phyloP scores from a whole-genome alignment of 805 yeast genomes.

The Metschnikowia gruessii region DNA sequence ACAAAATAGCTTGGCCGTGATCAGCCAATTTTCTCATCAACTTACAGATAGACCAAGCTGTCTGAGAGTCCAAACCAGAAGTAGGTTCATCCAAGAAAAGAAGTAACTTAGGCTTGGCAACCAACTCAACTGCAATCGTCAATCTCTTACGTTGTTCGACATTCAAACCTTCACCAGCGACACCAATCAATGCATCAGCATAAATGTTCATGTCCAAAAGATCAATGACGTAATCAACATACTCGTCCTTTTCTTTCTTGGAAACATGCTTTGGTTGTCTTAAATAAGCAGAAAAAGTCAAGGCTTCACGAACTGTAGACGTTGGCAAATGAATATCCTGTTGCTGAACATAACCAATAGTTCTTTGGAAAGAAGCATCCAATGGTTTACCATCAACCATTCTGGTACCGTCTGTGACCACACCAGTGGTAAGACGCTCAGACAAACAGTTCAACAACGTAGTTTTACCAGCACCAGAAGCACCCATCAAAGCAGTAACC shows the following conservation, averaged over 20 bases:
- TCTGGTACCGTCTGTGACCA: conserved; percentile 57
- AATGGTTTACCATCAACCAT: conserved; percentile 66
- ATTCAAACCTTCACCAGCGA: conserved; percentile 56
- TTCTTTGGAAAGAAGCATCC: conserved; percentile 66
- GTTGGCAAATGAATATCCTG: conserved; percentile 72
- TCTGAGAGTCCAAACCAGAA: conserved; percentile 69
- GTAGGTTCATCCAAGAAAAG: conserved; percentile 72
- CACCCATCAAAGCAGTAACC: conserved; percentile 80
- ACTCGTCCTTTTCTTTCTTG: conserved; percentile 55
- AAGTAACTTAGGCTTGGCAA: conserved; percentile 62
- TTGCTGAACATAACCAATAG: conserved; percentile 80
- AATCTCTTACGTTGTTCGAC: conserved; percentile 24
- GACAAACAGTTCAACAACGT: conserved; percentile 71
- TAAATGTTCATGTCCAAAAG: conserved; percentile 66
- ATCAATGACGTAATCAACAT: conserved; percentile 66
- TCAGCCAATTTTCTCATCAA: conserved; percentile 64
- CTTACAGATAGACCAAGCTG: conserved; percentile 67
- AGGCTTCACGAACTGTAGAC: conserved; percentile 71
- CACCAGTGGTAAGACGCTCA: conserved; percentile 68
- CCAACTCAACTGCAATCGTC: conserved; percentile 70
- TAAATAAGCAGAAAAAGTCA: conserved; percentile 65
- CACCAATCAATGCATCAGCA: conserved; percentile 80
- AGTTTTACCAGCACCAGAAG: conserved; percentile 86
- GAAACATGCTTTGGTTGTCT: conserved; percentile 65
- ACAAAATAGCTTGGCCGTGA: conserved; percentile 71